phyloP scores from a whole-genome alignment of 2,329 filamentous ascomycete genomes.

The Aspergillus aculeatus region DNA sequence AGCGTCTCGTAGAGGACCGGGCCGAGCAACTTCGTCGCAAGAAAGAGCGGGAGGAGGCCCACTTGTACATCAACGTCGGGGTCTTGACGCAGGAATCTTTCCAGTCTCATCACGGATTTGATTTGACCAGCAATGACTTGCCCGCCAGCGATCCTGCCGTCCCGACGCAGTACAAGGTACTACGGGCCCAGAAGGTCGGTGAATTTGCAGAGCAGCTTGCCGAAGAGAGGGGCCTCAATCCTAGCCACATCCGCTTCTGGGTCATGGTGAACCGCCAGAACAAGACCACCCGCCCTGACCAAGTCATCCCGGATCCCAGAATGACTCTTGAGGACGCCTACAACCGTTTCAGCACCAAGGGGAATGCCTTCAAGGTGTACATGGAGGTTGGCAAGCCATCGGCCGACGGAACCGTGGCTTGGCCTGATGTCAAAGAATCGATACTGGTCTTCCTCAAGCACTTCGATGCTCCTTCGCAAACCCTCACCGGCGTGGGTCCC shows the following conservation, averaged over 20 bases:
- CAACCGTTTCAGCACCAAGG: conserved; percentile 67
- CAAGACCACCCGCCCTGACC: conserved; percentile 89
- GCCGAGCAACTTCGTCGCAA: conserved; percentile 70
- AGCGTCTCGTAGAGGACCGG: conserved; percentile 77
- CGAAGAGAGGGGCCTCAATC: conserved; percentile 65
- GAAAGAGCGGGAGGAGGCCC: conserved; percentile 90
- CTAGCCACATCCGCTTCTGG: conserved; percentile 78
- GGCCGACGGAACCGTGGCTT: conserved; percentile 68
- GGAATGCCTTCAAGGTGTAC: conserved; percentile 73
- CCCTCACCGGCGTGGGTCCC: conserved; percentile 72
- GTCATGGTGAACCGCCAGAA: conserved; percentile 98
- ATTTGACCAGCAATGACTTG: conserved; percentile 70
- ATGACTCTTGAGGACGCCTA: conserved; percentile 76
- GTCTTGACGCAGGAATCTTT: conserved; percentile 82
- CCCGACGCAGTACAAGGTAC: conserved; percentile 69
- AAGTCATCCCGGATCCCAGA: conserved; percentile 73
- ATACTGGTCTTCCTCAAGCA: conserved; percentile 91
- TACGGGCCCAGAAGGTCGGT: conserved; percentile 71
- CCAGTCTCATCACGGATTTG: conserved; percentile 75
- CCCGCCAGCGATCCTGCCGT: conserved; percentile 64
- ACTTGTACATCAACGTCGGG: conserved; percentile 83
- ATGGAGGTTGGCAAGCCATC: conserved; percentile 73
- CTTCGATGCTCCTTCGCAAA: conserved; percentile 77
- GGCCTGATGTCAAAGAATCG: conserved; percentile 57
- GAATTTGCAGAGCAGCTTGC: conserved; percentile 73